phyloP scores from a whole-genome alignment of 257 asterid species.

The Plantago major region DNA sequence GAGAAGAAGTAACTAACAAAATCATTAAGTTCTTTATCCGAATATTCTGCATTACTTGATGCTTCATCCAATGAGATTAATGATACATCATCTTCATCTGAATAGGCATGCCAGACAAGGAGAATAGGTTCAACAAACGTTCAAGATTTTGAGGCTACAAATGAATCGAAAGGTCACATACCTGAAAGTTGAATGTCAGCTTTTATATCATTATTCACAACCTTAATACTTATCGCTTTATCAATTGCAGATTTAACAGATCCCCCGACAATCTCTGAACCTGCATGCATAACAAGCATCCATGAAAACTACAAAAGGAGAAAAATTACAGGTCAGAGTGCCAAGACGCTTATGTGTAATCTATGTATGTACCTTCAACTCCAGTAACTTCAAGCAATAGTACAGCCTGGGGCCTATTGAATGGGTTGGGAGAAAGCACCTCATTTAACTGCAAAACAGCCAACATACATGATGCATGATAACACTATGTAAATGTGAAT shows the following conservation, averaged over 20 bases:
- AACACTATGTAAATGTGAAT: slow-evolving; percentile 2
- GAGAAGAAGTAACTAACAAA: slow-evolving; percentile 46
- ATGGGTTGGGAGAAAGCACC: slow-evolving; percentile 87
- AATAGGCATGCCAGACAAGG: slow-evolving; percentile 18
- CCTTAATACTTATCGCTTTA: slow-evolving; percentile 47
- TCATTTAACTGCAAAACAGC: slow-evolving; percentile 65
- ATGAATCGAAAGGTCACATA: slow-evolving; percentile 27
- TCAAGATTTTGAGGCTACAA: slow-evolving; percentile 11
- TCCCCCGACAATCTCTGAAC: slow-evolving; percentile 28
- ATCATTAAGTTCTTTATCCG: slow-evolving; percentile 69
- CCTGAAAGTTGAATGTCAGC: slow-evolving; percentile 75
- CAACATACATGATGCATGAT: slow-evolving; percentile 9
- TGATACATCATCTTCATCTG: slow-evolving; percentile 69
- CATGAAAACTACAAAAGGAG: slow-evolving; percentile 15
- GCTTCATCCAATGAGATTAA: slow-evolving; percentile 53
- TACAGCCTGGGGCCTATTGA: slow-evolving; percentile 78
- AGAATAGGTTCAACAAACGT: slow-evolving; percentile 15
- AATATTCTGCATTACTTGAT: slow-evolving; percentile 43
- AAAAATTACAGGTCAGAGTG: slow-evolving; percentile 11
- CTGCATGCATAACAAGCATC: slow-evolving; percentile 34
- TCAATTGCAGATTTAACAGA: slow-evolving; percentile 32
- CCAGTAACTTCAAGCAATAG: slow-evolving; percentile 77
- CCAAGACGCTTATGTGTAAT: slow-evolving; percentile 7
- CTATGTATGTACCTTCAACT: slow-evolving; percentile 55
- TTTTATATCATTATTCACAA: slow-evolving; percentile 41